Conservation (phyloP, 2,329 filamentous ascomycete species). For the Beauveria caledonica region DNA sequence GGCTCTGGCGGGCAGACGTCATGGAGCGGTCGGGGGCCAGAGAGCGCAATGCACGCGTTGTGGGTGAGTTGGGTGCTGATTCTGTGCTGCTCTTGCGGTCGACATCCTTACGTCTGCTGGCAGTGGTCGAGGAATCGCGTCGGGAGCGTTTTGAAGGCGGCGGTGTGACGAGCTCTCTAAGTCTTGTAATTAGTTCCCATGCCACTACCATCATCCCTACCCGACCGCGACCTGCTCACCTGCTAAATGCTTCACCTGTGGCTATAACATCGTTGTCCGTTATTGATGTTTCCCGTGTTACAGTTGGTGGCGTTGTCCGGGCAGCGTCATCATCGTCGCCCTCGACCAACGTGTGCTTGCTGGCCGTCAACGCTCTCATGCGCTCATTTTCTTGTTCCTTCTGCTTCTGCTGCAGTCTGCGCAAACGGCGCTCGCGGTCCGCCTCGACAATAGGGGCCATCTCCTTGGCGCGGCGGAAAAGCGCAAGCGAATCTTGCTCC, state of each 20-base stretch:
- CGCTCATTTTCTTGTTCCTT: conserved; percentile 14
- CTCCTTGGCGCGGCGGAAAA: conserved; percentile 43
- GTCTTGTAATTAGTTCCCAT: background rate
- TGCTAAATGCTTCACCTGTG: background rate
- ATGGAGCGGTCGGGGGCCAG: conserved; percentile 4
- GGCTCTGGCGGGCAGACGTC: background rate
- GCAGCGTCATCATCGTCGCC: background rate
- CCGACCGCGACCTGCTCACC: background rate
- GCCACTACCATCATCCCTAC: background rate
- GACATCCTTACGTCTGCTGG: conserved; percentile 13
- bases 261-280: background rate
- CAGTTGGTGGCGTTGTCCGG: conserved; percentile 17
- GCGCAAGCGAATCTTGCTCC: conserved; percentile 30
- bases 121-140: conserved; percentile 13
- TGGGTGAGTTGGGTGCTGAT: background rate
- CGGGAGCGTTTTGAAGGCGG: conserved; percentile 32
- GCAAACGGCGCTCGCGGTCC: conserved; percentile 28
- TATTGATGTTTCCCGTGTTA: too few relatives aligned
- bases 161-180: conserved; percentile 27
- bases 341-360: background rate
- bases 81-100: conserved; percentile 11
- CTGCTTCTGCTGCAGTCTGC: conserved; percentile 18
- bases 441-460: conserved; percentile 38
- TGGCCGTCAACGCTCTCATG: background rate
- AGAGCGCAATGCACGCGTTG: background rate